Percentiles rank a stretch among this genome's conserved stretches.
These are phyloP conservation scores for Plasmopara muralis DNA, from an alignment of 352 stramenopile species.

Conservation along the genomic window DNA sequence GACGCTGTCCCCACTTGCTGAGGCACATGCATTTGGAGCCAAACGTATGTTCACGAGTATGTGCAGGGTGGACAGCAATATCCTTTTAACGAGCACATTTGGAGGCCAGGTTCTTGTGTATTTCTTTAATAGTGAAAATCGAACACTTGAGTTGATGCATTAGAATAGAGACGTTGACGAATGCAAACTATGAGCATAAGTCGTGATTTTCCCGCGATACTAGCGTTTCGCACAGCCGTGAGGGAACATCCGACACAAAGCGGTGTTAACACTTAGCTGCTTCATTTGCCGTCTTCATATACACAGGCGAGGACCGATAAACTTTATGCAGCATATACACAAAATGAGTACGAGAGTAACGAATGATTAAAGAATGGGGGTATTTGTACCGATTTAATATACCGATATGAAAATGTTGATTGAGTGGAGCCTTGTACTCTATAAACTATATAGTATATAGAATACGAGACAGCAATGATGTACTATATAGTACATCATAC, in stretches of 20 bases:
- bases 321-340: too few species aligned
- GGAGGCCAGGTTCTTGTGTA: slow-evolving; percentile 41
- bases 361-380: too few species aligned
- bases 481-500: too few species aligned
- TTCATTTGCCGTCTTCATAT: too few species aligned
- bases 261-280: too few species aligned
- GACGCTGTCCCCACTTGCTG: slow-evolving; percentile 25
- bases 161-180: slow-evolving; percentile 3
- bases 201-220: not conserved
- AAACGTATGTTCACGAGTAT: slow-evolving; percentile 63
- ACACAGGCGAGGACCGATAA: too few species aligned
- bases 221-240: not conserved
- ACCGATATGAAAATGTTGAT: not conserved
- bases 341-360: too few species aligned
- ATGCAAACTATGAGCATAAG: not conserved
- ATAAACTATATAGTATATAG: too few species aligned
- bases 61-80: slow-evolving; percentile 25
- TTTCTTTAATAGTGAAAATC: slow-evolving; percentile 22
- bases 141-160: slow-evolving; percentile 15
- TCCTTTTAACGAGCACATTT: slow-evolving; percentile 55
- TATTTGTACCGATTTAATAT: too few species aligned
- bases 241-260: too few species aligned
- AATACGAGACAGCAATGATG: too few species aligned
- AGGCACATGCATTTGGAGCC: slow-evolving; percentile 35
- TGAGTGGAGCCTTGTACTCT: too few species aligned